These are phyloP conservation scores for Penicillium herquei DNA, from an alignment of 495 filamentous ascomycete species.

Conservation along the genomic window DNA sequence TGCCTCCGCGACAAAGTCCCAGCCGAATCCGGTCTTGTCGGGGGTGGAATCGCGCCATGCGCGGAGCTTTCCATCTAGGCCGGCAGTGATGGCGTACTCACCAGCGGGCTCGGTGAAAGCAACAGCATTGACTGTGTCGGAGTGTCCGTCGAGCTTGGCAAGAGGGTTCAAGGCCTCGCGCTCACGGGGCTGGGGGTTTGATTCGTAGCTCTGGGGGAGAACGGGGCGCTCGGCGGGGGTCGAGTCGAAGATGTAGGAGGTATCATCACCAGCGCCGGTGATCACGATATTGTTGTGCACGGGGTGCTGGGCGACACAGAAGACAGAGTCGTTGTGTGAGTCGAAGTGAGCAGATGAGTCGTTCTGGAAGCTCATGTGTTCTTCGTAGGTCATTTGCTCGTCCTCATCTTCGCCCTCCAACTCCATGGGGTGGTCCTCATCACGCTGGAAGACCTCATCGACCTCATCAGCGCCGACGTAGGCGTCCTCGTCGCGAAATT, in stretches of 20 bases:
- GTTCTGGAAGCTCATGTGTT: constrained; percentile 76
- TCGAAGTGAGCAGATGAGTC: constrained; percentile 93
- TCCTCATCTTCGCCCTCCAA: constrained; percentile 54
- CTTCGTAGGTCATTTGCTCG: constrained; percentile 60
- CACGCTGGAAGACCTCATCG: constrained; percentile 63
- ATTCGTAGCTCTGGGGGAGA: constrained; percentile 72
- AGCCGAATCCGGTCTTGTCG: constrained; percentile 43
- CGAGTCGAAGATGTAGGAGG: constrained; percentile 78
- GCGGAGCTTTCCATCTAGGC: constrained; percentile 75
- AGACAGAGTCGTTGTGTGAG: constrained; percentile 80
- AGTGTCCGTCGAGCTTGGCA: constrained; percentile 78
- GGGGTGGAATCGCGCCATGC: constrained; percentile 48
- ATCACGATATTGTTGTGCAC: constrained; percentile 72
- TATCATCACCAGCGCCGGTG: constrained; percentile 83
- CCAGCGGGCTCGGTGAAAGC: constrained; percentile 80
- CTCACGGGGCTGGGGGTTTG: constrained; percentile 57
- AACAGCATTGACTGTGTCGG: constrained; percentile 84
- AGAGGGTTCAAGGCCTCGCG: constrained; percentile 60
- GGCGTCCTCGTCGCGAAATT: constrained; percentile 49
- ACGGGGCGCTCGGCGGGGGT: constrained; percentile 61
- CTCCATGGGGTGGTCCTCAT: constrained; percentile 74
- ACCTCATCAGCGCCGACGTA: constrained; percentile 71
- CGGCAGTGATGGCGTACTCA: constrained; percentile 80
- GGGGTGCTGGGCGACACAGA: constrained; percentile 91
- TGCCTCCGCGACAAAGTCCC: constrained; percentile 64